These are phyloP conservation scores for Bjerkandera adusta DNA, from an alignment of 1,284 basidiomycete genomes.

Conservation along the genomic window DNA sequence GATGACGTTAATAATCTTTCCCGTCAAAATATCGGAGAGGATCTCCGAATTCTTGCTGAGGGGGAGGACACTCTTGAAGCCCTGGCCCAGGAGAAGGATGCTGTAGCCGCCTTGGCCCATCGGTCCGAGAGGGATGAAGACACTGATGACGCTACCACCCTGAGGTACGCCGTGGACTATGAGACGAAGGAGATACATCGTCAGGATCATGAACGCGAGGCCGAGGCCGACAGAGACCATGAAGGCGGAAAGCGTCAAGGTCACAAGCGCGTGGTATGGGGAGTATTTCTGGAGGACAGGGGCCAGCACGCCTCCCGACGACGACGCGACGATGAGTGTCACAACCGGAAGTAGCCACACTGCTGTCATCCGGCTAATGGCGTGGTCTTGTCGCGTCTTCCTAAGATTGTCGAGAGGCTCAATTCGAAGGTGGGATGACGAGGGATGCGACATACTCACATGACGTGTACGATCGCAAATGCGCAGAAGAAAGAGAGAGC, in stretches of 20 bases:
- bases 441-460: too few species aligned
- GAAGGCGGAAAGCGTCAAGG: slow-evolving; percentile 44
- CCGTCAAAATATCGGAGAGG: slow-evolving; percentile 25
- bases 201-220: slow-evolving; percentile 46
- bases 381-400: slow-evolving; percentile 53
- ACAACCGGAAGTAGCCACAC: slow-evolving; percentile 65
- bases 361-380: slow-evolving; percentile 43
- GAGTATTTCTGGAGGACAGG: slow-evolving; percentile 36
- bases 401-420: too few species aligned
- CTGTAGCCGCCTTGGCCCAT: slow-evolving; percentile 54
- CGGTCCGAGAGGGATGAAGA: slow-evolving; percentile 31
- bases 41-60: slow-evolving; percentile 27
- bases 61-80: slow-evolving; percentile 40
- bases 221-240: slow-evolving; percentile 52
- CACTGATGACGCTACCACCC: slow-evolving; percentile 23
- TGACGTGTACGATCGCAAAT: slow-evolving; percentile 53
- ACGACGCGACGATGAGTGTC: slow-evolving; percentile 57
- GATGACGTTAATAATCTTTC: slow-evolving; percentile 35
- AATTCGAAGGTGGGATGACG: background rate
- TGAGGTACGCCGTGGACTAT: slow-evolving; percentile 39
- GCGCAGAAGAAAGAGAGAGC: slow-evolving; percentile 45
- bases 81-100: slow-evolving; percentile 48
- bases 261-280: slow-evolving; percentile 42
- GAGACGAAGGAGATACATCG: slow-evolving; percentile 42
- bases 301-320: slow-evolving; percentile 55